Percentiles rank a stretch among this genome's conserved stretches.
Evolutionary conservation across 2,329 filamentous ascomycete genomes (phyloP).

Genomic region (Cladosporium sp.): DNA sequence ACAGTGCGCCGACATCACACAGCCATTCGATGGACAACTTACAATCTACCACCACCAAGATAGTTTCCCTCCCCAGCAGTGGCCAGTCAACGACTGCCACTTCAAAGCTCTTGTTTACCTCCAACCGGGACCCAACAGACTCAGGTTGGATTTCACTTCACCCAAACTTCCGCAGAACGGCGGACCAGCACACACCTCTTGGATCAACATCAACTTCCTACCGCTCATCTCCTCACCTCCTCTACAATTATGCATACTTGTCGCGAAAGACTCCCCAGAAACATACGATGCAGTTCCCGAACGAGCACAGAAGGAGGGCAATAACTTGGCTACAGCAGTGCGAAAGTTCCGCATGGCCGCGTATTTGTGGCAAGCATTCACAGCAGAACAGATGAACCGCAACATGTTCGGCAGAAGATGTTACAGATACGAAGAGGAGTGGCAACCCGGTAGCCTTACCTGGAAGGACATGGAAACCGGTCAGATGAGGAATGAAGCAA

Average conservation of each 20-base stretch:
- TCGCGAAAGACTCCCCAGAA: constrained; percentile 83
- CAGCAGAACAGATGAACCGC: constrained; percentile 92
- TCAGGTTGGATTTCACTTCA: constrained; percentile 83
- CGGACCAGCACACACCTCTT: constrained; percentile 74
- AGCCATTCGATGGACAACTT: constrained; percentile 74
- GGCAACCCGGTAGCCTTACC: constrained; percentile 81
- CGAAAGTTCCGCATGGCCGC: constrained; percentile 93
- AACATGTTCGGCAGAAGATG: constrained; percentile 82
- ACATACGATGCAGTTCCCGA: constrained; percentile 83
- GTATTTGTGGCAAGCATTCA: constrained; percentile 96
- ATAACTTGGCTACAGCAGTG: constrained; percentile 75
- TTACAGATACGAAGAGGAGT: constrained; percentile 93
- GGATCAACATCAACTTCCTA: constrained; percentile 82
- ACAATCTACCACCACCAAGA: constrained; percentile 83
- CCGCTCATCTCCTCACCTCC: constrained; percentile 77
- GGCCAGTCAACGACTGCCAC: constrained; percentile 85
- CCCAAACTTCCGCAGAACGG: constrained; percentile 74
- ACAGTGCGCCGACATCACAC: constrained; percentile 73
- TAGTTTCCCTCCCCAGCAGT: constrained; percentile 76
- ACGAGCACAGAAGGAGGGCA: constrained; percentile 75
- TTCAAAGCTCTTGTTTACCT: constrained; percentile 92
- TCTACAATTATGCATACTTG: constrained; percentile 82
- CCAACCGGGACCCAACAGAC: constrained; percentile 83
- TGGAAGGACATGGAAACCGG: constrained; percentile 70
- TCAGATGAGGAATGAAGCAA: constrained; percentile 85